Percentiles rank a stretch among this genome's conserved stretches.
These are phyloP conservation scores for Metarhizium brunneum DNA, from an alignment of 2,329 filamentous ascomycete species.

Conservation along the genomic window DNA sequence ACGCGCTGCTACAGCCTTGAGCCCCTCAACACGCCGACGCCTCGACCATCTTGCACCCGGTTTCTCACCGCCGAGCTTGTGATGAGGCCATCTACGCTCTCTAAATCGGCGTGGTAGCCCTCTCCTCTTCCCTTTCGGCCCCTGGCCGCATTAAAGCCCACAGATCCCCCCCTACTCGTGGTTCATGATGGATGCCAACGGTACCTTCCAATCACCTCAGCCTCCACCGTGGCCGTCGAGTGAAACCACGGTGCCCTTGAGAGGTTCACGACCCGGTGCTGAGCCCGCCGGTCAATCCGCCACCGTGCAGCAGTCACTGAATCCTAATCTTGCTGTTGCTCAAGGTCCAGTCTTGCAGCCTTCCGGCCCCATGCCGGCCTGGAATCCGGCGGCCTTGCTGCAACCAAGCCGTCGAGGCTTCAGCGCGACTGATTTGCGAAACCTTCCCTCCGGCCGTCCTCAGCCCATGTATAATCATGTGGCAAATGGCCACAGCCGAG, in stretches of 20 bases:
- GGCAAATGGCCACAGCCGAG: constrained; percentile 9
- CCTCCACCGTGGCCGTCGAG: constrained; percentile 5
- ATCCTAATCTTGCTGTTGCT: constrained; percentile 5
- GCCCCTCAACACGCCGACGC: neutral
- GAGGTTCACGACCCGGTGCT: constrained; percentile 4
- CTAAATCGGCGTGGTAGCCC: constrained; percentile 4
- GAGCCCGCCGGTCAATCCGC: neutral
- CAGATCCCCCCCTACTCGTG: neutral
- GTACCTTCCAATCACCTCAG: constrained; percentile 5
- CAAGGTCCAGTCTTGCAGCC: constrained; percentile 20
- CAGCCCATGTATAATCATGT: neutral
- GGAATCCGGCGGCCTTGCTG: constrained; percentile 32
- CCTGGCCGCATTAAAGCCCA: neutral
- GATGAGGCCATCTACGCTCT: constrained; percentile 3
- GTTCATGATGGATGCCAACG: constrained; percentile 9
- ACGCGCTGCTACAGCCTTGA: neutral
- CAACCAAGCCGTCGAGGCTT: constrained; percentile 26
- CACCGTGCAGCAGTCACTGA: neutral
- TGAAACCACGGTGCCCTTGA: constrained; percentile 6
- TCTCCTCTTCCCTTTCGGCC: neutral
- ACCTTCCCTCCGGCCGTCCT: constrained; percentile 15
- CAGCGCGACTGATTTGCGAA: constrained; percentile 17
- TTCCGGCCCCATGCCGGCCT: constrained; percentile 21
- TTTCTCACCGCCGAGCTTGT: constrained; percentile 4
- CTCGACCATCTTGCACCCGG: neutral